Base-by-base conservation (phyloP, 345 rosid genomes). In the Aquilaria yunnanensis region DNA sequence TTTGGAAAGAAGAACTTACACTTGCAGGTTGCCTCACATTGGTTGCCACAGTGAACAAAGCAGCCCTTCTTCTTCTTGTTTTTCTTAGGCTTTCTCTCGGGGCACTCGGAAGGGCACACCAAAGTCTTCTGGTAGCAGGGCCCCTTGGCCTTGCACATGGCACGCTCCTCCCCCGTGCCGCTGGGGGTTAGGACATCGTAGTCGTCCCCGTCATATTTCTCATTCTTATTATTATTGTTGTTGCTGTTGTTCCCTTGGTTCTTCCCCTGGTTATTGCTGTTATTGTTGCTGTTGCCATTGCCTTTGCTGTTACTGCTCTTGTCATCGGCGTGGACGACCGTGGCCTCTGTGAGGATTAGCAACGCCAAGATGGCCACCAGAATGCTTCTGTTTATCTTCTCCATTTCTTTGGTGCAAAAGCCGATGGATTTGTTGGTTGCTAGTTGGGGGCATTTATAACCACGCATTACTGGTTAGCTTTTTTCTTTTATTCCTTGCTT, bases 21-120 rank as follows among this genome's bases (percentile, higher is more conserved):
- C 75, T 80, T 82, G 86, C 95, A 85, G 34, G 86, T 85, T 73
- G 71, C 90, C 82, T 90, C 97, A 63, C 97, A 87, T 73, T 73
- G 83, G 85, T 84, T 85, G 63, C 92, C 85, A 73, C 97, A 87
- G 66, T 87, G 83, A 32, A 83, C 41, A 74, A 76, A 84, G 75
- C 97, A 87, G 0, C 76, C 89, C 69, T 90, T 90, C 13, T 68
- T 32, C 70, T 82, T 77, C 77, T 59, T 82, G 72, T 82, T 84
- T 14, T 47, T 45, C 62, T 8, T 60, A 0, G 97, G 97, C 80
- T 90, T 90, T 78, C 92, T 80, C 59, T 71, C 51, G 10, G 80
- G 83, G 72, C 92, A 87, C 62, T 90, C 77, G 47, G 70, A 48
- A 2, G 92, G 97, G 61, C 97, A 90, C n/a, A 73, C 76, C 31